Percentiles rank a stretch among this genome's conserved stretches.
Conservation (phyloP, 345 rosid genomes). For the Crucihimalaya himalaica region DNA sequence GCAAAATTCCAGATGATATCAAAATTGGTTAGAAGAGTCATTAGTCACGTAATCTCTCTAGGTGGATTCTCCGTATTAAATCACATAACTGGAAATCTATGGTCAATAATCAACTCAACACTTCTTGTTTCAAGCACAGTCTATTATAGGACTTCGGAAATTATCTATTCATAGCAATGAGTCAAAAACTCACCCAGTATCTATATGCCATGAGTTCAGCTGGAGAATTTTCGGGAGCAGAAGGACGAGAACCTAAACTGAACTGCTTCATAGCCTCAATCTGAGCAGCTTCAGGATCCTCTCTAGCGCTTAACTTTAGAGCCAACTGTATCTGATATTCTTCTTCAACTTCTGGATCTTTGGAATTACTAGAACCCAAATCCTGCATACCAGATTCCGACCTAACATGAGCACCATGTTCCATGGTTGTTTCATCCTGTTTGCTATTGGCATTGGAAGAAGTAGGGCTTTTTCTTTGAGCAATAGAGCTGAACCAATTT, state of each 20-base stretch:
- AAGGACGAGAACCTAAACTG: slow-evolving; percentile 74
- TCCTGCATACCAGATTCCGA: slow-evolving; percentile 52
- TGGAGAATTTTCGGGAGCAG: slow-evolving; percentile 65
- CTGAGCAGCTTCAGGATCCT: slow-evolving; percentile 98
- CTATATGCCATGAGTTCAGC: slow-evolving; percentile 91
- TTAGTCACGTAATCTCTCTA: slow-evolving; percentile 29
- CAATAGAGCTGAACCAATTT: slow-evolving; percentile 79
- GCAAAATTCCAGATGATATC: slow-evolving; percentile 62
- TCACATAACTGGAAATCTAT: background rate
- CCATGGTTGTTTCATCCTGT: slow-evolving; percentile 47
- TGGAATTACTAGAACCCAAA: slow-evolving; percentile 57
- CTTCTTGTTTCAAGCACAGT: background rate
- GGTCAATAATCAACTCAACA: background rate
- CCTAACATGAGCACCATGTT: slow-evolving; percentile 50
- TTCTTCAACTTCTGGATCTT: slow-evolving; percentile 87
- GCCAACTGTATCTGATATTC: slow-evolving; percentile 94
- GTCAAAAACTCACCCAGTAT: slow-evolving; percentile 75
- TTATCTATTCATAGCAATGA: slow-evolving; percentile 8
- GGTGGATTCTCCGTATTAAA: background rate
- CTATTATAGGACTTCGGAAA: background rate
- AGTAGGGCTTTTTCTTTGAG: slow-evolving; percentile 56
- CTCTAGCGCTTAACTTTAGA: slow-evolving; percentile 88
- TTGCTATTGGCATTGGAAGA: slow-evolving; percentile 52
- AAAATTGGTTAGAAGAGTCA: slow-evolving; percentile 53
- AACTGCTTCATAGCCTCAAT: slow-evolving; percentile 97